phyloP scores from a whole-genome alignment of 306 rosid species.

The Pyrus pyrifolia region DNA sequence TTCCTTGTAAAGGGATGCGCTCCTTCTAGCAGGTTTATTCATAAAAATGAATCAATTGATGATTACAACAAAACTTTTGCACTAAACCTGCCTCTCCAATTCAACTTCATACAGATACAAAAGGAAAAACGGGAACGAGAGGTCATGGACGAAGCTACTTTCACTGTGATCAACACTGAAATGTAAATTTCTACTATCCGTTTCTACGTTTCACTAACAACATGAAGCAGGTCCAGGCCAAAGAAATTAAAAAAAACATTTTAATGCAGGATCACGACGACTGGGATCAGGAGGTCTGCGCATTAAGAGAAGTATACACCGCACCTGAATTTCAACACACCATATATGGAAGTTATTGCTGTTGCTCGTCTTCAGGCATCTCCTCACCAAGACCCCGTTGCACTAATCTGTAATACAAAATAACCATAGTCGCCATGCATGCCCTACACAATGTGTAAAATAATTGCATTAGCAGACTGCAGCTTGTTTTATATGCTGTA shows the following conservation, averaged over 20 bases:
- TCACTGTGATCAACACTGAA: constrained; percentile 23
- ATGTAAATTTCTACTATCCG: constrained; percentile 35
- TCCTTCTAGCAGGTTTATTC: not conserved
- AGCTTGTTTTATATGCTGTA: not conserved
- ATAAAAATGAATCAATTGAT: not conserved
- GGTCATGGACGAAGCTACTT: constrained; percentile 19
- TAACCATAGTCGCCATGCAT: constrained; percentile 98
- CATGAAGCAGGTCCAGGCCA: constrained; percentile 23
- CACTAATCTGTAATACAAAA: constrained; percentile 93
- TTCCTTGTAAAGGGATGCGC: not conserved
- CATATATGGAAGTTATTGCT: constrained; percentile 16
- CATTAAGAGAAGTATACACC: constrained; percentile 19
- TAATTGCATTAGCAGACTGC: constrained; percentile 18
- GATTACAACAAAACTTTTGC: constrained; percentile 5
- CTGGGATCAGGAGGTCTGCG: constrained; percentile 23
- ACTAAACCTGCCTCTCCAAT: constrained; percentile 33
- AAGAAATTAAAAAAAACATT: constrained; percentile 17
- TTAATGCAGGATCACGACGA: constrained; percentile 29
- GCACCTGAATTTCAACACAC: constrained; percentile 16
- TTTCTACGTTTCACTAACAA: constrained; percentile 26
- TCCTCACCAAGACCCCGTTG: constrained; percentile 73
- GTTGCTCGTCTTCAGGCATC: constrained; percentile 45
- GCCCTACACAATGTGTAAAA: constrained; percentile 63
- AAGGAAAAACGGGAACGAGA: not conserved
- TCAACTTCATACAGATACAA: constrained; percentile 32